These are phyloP conservation scores for Apodospora peruviana DNA, from an alignment of 495 filamentous ascomycete genomes.

Conservation along the genomic window DNA sequence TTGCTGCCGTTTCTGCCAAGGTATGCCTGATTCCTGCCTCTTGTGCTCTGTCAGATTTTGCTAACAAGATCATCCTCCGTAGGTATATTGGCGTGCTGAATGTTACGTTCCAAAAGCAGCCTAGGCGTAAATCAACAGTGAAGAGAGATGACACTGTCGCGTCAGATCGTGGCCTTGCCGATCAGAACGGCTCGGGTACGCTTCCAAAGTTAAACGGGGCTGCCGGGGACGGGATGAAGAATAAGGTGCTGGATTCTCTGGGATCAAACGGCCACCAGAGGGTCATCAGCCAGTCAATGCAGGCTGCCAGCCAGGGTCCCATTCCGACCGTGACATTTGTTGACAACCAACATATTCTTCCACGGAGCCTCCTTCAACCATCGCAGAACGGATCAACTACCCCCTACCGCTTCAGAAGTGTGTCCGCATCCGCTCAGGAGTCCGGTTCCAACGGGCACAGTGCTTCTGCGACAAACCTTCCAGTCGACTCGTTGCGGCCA, in stretches of 20 bases:
- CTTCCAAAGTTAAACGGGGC: constrained; percentile 14
- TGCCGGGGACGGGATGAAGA: constrained; percentile 1
- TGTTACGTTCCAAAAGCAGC: constrained; percentile 86
- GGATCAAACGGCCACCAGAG: constrained; percentile 37
- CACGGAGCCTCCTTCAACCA: constrained; percentile 64
- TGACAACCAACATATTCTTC: constrained; percentile 93
- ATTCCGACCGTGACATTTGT: constrained; percentile 92
- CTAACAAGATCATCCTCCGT: no score
- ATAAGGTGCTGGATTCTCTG: constrained; percentile 4
- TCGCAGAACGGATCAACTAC: constrained; percentile 14
- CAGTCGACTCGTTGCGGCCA: constrained; percentile 24
- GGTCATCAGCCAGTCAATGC: constrained; percentile 74
- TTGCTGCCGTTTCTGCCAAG: constrained; percentile 86
- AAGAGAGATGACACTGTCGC: constrained; percentile 35
- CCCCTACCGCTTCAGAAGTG: constrained; percentile 28
- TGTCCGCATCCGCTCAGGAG: constrained; percentile 24
- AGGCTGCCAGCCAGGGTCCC: constrained; percentile 36
- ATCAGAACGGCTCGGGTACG: constrained; percentile 1
- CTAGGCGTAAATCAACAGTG: constrained; percentile 57
- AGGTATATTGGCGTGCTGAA: constrained; percentile 98
- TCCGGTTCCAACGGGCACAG: neutral
- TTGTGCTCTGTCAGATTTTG: no score
- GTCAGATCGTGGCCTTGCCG: constrained; percentile 10
- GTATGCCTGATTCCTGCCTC: constrained; percentile 46
- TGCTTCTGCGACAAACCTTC: neutral